Evolutionary conservation across 768 basidiomycete genomes (phyloP).

Genomic region (Rhodocollybia butyracea): DNA sequence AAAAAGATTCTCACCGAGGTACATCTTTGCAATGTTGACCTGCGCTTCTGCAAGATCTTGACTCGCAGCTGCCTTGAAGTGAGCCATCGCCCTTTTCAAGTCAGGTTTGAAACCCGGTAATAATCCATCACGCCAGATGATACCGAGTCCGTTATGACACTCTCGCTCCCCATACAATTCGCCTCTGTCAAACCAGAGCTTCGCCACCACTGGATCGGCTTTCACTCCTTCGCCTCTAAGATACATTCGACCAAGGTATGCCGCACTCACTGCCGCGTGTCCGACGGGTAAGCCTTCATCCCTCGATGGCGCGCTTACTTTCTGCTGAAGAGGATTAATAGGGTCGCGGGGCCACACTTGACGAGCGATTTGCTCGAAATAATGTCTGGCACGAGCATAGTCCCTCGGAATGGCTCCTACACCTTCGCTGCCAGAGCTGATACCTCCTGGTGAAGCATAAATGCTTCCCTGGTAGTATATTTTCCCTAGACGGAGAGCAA

Average conservation of each 20-base stretch:
- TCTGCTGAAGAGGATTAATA: conserved; percentile 45
- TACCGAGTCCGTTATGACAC: conserved; percentile 85
- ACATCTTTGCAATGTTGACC: conserved; percentile 83
- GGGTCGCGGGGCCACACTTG: conserved; percentile 88
- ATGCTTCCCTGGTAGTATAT: conserved; percentile 96
- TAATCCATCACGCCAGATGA: conserved; percentile 90
- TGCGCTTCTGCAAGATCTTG: conserved; percentile 92
- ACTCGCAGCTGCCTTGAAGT: conserved; percentile 78
- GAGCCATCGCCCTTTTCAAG: conserved; percentile 52
- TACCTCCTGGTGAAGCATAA: conserved; percentile 75
- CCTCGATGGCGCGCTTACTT: conserved; percentile 38
- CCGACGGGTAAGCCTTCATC: conserved; percentile 49
- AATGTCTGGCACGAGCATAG: conserved; percentile 70
- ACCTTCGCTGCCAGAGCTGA: conserved; percentile 86
- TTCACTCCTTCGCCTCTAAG: conserved; percentile 90
- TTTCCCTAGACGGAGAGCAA: conserved; percentile 90
- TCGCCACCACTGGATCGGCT: conserved; percentile 69
- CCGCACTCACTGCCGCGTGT: conserved; percentile 78
- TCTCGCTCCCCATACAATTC: conserved; percentile 80
- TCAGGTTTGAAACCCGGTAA: conserved; percentile 65
- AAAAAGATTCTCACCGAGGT: conserved; percentile 45
- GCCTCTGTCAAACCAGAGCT: conserved; percentile 94
- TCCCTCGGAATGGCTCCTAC: conserved; percentile 85
- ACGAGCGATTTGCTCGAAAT: conserved; percentile 83
- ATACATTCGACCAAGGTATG: conserved; percentile 91